phyloP scores from a whole-genome alignment of 345 rosid genomes.

The Euphorbia pulcherrima region DNA sequence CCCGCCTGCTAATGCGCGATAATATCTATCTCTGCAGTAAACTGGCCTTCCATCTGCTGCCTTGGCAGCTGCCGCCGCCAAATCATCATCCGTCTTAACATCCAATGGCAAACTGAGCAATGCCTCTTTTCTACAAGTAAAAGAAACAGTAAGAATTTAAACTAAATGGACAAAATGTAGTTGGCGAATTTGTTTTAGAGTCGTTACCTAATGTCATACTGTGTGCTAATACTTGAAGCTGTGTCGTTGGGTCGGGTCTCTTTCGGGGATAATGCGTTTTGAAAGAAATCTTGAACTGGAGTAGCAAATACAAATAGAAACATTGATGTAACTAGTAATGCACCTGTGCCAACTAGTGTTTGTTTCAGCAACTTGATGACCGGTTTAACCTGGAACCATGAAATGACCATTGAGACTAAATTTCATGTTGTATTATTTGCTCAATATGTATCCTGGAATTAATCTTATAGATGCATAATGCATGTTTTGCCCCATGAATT shows the following conservation, averaged over 20 bases:
- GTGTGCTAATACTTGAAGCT: slow-evolving; percentile 45
- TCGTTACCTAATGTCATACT: slow-evolving; percentile 61
- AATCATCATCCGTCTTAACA: slow-evolving; percentile 63
- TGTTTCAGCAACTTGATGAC: slow-evolving; percentile 81
- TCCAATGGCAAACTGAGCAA: slow-evolving; percentile 65
- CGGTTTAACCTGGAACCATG: slow-evolving; percentile 66
- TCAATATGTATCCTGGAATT: background rate
- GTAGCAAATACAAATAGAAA: slow-evolving; percentile 69
- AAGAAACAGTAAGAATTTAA: slow-evolving; percentile 5
- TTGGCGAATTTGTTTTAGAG: slow-evolving; percentile 10
- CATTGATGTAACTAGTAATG: slow-evolving; percentile 62
- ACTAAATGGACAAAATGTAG: background rate
- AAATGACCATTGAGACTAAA: background rate
- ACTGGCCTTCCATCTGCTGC: slow-evolving; percentile 98
- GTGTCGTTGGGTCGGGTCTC: slow-evolving; percentile 38
- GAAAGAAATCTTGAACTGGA: slow-evolving; percentile 69
- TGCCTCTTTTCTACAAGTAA: slow-evolving; percentile 55
- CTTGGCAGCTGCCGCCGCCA: slow-evolving; percentile 92
- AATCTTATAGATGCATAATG: too few species aligned
- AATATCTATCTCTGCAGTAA: slow-evolving; percentile 89
- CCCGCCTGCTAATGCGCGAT: slow-evolving; percentile 94
- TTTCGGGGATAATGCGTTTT: slow-evolving; percentile 30
- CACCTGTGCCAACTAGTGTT: slow-evolving; percentile 81
- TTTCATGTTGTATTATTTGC: background rate
- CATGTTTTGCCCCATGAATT: too few species aligned